Evolutionary conservation across 352 stramenopile genomes (phyloP).

Genomic region (Pythium apleroticum): DNA sequence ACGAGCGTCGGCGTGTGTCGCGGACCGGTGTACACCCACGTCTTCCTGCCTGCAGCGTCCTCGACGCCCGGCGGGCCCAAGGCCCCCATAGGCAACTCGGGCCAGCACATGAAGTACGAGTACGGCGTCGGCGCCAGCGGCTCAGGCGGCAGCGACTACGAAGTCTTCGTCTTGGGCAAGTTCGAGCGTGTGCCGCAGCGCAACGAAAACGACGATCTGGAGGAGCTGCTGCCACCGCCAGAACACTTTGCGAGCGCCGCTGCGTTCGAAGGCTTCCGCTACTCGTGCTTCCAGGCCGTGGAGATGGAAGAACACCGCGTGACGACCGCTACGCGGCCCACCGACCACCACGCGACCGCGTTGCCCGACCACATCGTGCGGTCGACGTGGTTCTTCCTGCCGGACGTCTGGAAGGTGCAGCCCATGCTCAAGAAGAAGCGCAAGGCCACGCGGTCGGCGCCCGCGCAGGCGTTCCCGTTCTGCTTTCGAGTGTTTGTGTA

Average conservation of each 20-base stretch:
- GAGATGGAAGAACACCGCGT: conserved; percentile 76
- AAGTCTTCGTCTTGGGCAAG: conserved; percentile 73
- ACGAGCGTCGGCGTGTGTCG: conserved; percentile 82
- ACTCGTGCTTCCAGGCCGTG: conserved; percentile 76
- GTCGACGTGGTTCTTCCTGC: conserved; percentile 86
- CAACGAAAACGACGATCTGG: conserved; percentile 46
- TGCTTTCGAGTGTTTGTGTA: conserved; percentile 86
- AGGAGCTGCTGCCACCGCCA: conserved; percentile 44
- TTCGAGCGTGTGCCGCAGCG: conserved; percentile 80
- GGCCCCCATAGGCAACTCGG: background rate
- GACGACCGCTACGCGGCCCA: conserved; percentile 15
- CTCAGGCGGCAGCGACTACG: conserved; percentile 42
- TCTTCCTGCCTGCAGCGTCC: conserved; percentile 39
- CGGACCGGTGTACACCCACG: conserved; percentile 76
- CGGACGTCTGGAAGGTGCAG: conserved; percentile 88
- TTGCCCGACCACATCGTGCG: conserved; percentile 33
- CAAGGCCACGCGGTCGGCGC: conserved; percentile 77
- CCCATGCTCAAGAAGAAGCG: conserved; percentile 89
- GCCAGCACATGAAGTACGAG: conserved; percentile 70
- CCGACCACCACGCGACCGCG: conserved; percentile 13
- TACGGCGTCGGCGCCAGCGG: conserved; percentile 37
- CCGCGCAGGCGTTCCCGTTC: conserved; percentile 85
- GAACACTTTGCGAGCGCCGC: conserved; percentile 38
- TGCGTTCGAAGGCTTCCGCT: conserved; percentile 75
- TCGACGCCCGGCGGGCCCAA: conserved; percentile 25